Conservation (phyloP, 2,329 filamentous ascomycete species). For the Paecilomyces fulvus region DNA sequence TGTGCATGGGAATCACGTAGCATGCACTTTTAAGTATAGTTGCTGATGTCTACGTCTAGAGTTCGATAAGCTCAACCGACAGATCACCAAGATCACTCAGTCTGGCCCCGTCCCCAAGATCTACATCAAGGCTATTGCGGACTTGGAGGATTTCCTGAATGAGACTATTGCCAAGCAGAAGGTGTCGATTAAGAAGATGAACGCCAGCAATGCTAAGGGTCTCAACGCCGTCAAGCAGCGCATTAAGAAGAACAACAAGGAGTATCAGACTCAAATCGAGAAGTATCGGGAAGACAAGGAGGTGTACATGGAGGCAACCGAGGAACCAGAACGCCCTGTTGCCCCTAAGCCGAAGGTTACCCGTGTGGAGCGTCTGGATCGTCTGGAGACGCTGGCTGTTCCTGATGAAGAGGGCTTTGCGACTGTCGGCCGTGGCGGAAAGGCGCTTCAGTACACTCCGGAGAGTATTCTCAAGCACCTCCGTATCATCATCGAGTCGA, state of each 20-base stretch:
- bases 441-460: conserved; percentile 82
- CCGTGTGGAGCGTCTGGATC: conserved; percentile 28
- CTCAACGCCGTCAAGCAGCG: conserved; percentile 97
- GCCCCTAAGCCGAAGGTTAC: conserved; percentile 44
- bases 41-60: conserved; percentile 44
- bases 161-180: conserved; percentile 95
- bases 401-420: conserved; percentile 81
- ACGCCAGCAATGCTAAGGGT: conserved; percentile 85
- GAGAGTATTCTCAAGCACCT: conserved; percentile 98
- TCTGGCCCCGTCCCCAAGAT: conserved; percentile 75
- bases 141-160: conserved; percentile 89
- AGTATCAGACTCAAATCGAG: conserved; percentile 80
- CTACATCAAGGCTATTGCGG: conserved; percentile 87
- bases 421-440: conserved; percentile 80
- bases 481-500: conserved; percentile 82
- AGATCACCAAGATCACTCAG: conserved; percentile 69
- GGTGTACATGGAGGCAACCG: conserved; percentile 75
- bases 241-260: conserved; percentile 98
- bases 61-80: conserved; percentile 88
- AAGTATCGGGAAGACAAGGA: conserved; percentile 79
- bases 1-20: neutral
- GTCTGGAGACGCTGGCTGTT: conserved; percentile 42
- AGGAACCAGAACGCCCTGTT: conserved; percentile 56
- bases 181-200: conserved; percentile 96
- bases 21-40: conserved; percentile 1